Conservation (phyloP, 768 basidiomycete species). For the Auriscalpium vulgare region DNA sequence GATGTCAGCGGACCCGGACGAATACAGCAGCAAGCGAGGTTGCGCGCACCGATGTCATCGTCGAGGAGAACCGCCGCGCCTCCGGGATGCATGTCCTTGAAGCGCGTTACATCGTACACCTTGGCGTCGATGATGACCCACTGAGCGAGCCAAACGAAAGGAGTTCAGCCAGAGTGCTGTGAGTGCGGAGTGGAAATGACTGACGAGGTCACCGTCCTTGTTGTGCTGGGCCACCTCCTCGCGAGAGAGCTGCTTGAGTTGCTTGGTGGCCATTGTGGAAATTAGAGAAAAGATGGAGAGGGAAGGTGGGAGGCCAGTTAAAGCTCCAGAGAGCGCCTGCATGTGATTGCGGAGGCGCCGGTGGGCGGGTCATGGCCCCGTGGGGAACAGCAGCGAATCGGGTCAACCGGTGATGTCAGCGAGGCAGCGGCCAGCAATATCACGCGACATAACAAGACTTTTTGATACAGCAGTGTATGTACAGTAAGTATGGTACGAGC, state of each 20-base stretch:
- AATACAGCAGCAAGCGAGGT: neutral
- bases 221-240: constrained; percentile 82
- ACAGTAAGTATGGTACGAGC: too few relatives aligned
- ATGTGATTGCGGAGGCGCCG: constrained; percentile 4
- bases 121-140: constrained; percentile 83
- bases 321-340: neutral
- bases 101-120: constrained; percentile 77
- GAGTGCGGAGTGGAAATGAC: constrained; percentile 15
- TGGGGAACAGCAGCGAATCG: neutral
- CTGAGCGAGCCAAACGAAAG: constrained; percentile 24
- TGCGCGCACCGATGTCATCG: constrained; percentile 56
- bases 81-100: constrained; percentile 78
- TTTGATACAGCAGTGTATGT: too few relatives aligned
- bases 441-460: too few relatives aligned
- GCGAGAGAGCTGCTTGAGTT: constrained; percentile 42
- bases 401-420: neutral
- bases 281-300: neutral
- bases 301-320: neutral
- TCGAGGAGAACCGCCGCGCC: constrained; percentile 74
- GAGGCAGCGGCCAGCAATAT: too few relatives aligned
- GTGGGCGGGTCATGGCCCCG: neutral
- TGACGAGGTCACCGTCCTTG: constrained; percentile 64
- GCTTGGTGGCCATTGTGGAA: constrained; percentile 18
- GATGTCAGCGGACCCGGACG: neutral
- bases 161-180: neutral